Conservation (phyloP, 1,139 yeast genomes). For the Suhomyces terraborum region DNA sequence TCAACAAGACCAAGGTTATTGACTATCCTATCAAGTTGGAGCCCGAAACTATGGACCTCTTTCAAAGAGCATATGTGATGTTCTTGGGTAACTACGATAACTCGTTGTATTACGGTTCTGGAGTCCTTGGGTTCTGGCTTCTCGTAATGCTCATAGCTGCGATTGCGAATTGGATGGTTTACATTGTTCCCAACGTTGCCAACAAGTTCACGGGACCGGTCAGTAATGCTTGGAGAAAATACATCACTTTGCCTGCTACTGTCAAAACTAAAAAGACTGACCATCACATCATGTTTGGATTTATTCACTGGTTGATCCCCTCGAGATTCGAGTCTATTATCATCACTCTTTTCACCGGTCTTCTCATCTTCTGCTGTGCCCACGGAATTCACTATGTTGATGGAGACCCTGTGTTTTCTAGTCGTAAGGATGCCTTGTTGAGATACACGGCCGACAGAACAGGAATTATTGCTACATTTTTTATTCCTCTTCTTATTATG, state of each 20-base stretch:
- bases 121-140: slow-evolving; percentile 52
- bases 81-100: slow-evolving; percentile 37
- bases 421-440: slow-evolving; percentile 22
- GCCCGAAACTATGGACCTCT: slow-evolving; percentile 15
- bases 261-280: slow-evolving; percentile 27
- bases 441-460: slow-evolving; percentile 36
- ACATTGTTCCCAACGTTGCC: slow-evolving; percentile 29
- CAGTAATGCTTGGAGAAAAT: slow-evolving; percentile 29
- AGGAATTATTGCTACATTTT: slow-evolving; percentile 33
- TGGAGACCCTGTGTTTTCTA: slow-evolving; percentile 28
- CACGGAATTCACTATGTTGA: slow-evolving; percentile 22
- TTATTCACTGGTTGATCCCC: slow-evolving; percentile 24
- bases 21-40: slow-evolving; percentile 29
- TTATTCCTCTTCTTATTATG: slow-evolving; percentile 37
- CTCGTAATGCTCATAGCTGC: slow-evolving; percentile 43
- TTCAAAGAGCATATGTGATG: slow-evolving; percentile 25
- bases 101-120: slow-evolving; percentile 52
- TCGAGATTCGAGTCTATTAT: slow-evolving; percentile 23
- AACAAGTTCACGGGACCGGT: slow-evolving; percentile 27
- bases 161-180: slow-evolving; percentile 41
- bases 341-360: slow-evolving; percentile 18
- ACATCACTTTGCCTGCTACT: slow-evolving; percentile 36
- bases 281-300: slow-evolving; percentile 21
- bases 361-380: slow-evolving; percentile 19
- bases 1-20: slow-evolving; percentile 24